Evolutionary conservation across 2,329 filamentous ascomycete genomes (phyloP), one percentile per base, ranked within the genome.

Genomic region (Diaporthe destruens): DNA sequence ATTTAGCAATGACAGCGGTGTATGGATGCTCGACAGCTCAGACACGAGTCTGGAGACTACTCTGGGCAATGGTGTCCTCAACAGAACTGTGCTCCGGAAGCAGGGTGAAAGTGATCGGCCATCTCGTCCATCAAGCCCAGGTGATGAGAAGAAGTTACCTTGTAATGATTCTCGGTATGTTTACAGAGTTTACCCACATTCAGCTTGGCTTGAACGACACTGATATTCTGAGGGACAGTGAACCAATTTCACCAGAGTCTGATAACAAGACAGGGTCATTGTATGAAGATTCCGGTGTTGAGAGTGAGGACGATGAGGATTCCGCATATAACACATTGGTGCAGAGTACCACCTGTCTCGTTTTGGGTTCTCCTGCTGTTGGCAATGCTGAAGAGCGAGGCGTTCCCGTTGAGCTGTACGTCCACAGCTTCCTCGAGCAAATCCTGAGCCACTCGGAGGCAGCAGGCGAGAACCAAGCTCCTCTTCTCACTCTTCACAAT

Each of bases 361-460:
- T 70, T 12, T 1, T 70, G 0, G 44, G 32, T 5, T 70, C 68
- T 1, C 42, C 55, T 0, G 53, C 44, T 20, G 32, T 70, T 16
- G 67, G 47, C 1, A 42, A 70, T 11, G 32, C 42, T 8, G 32
- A 61, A 53, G 68, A 61, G 14, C 34, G 39, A 18, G 32, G 6
- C 2, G 14, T 61, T 0, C 68, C 68, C 11, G 18, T 70, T 6
- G 18, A 61, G 47, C 20, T 32, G 12, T 70, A 61, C 8, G 42
- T 61, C 55, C 68, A 70, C 32, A 29, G 11, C 6, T 12, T 53
- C 7, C 55, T 70, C 8, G 68, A 70, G 32, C 44, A 44, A 7
- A 32, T 70, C 9, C 0, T 56, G 18, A 70, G 53, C 12, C 55
- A 70, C 18, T n/a, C 16, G 1, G 36, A 18, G 11, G 3, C 55